Evolutionary conservation across 768 basidiomycete species (phyloP).

Genomic region (Suillus weaverae): DNA sequence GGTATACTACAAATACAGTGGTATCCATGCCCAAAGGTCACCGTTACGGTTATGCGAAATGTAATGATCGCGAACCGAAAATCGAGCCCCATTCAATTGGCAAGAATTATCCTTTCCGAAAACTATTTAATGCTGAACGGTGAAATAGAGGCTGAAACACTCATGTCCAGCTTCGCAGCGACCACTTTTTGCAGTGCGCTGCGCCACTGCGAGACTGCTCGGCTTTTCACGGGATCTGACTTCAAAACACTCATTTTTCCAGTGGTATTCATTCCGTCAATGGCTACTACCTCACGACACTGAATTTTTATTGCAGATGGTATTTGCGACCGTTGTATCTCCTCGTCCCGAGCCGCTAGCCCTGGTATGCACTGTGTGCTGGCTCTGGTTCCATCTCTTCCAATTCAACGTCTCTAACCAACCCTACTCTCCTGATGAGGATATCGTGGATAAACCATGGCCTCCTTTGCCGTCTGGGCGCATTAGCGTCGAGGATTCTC

Average conservation of each 20-base stretch:
- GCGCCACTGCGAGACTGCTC: slow-evolving; percentile 26
- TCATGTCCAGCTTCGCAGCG: neutral
- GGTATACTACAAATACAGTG: too few species aligned
- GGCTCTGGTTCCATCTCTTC: slow-evolving; percentile 36
- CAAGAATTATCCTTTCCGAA: neutral
- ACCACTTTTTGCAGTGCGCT: neutral
- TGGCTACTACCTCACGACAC: neutral
- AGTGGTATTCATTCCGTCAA: slow-evolving; percentile 22
- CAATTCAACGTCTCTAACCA: slow-evolving; percentile 38
- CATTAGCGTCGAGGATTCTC: slow-evolving; percentile 18
- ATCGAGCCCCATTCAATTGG: too few species aligned
- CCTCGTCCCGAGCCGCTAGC: neutral
- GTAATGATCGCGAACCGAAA: too few species aligned
- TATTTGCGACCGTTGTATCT: slow-evolving; percentile 12
- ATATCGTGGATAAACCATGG: slow-evolving; percentile 36
- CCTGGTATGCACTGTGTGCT: slow-evolving; percentile 13
- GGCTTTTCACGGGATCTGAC: slow-evolving; percentile 37
- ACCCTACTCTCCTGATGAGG: slow-evolving; percentile 25
- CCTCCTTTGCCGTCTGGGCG: slow-evolving; percentile 39
- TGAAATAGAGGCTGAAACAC: neutral
- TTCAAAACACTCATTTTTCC: slow-evolving; percentile 37
- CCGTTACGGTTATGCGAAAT: too few species aligned
- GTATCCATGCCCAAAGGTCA: too few species aligned
- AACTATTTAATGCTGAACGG: neutral
- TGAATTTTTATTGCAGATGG: slow-evolving; percentile 9